Conservation (phyloP, 768 basidiomycete species). For the Stropharia rugosoannulata region DNA sequence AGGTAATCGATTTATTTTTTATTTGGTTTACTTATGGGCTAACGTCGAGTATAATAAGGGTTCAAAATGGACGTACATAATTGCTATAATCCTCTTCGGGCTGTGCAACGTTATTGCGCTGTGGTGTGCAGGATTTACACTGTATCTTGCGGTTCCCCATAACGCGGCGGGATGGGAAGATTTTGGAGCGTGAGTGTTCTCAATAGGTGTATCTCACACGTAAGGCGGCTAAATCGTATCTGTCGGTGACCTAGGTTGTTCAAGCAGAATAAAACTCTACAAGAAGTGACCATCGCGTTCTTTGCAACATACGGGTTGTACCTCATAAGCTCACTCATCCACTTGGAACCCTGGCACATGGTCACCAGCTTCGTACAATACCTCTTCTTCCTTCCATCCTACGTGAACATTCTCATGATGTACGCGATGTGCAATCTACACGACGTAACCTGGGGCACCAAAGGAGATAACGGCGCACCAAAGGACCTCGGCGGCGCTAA, state of each 20-base stretch:
- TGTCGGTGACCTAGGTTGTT: constrained; percentile 45
- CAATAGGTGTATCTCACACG: background rate
- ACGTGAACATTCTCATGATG: constrained; percentile 87
- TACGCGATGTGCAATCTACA: constrained; percentile 94
- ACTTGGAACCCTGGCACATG: constrained; percentile 97
- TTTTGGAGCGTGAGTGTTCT: constrained; percentile 56
- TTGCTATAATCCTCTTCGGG: constrained; percentile 78
- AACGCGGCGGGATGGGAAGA: constrained; percentile 71
- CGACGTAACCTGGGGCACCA: constrained; percentile 91
- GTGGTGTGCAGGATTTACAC: constrained; percentile 88
- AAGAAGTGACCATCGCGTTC: constrained; percentile 83
- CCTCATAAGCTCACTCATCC: constrained; percentile 83
- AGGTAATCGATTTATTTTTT: constrained; percentile 26
- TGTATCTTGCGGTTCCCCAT: constrained; percentile 82
- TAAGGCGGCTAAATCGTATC: background rate
- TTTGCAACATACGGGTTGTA: constrained; percentile 80
- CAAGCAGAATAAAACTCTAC: constrained; percentile 63
- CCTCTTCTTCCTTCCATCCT: constrained; percentile 81
- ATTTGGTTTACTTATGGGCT: too few relatives aligned
- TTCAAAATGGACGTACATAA: constrained; percentile 80
- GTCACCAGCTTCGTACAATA: constrained; percentile 92
- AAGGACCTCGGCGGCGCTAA: constrained; percentile 92
- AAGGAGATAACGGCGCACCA: constrained; percentile 84
- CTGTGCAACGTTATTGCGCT: constrained; percentile 75
- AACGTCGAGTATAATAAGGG: constrained; percentile 41